Evolutionary conservation across 1,284 basidiomycete genomes (phyloP).

Genomic region (Coniferiporia sulphurascens): DNA sequence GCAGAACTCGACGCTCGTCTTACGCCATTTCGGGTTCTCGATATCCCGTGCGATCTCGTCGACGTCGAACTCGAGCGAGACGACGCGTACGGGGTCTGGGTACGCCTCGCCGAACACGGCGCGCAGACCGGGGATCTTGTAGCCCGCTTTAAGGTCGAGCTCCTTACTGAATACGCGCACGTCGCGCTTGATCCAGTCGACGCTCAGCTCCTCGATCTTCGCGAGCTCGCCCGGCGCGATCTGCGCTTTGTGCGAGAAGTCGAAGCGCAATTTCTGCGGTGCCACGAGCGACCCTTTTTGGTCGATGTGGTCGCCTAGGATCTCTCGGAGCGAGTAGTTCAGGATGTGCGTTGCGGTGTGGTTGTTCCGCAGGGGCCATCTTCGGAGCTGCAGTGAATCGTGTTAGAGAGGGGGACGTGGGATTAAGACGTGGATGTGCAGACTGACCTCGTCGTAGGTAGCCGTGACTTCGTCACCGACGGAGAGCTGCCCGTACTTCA

Average conservation of each 20-base stretch:
- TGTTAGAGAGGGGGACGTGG: not conserved
- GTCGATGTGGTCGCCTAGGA: conserved; percentile 95
- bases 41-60: conserved; percentile 85
- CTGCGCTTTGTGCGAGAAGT: conserved; percentile 94
- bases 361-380: conserved; percentile 95
- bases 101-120: conserved; percentile 99
- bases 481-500: conserved; percentile 72
- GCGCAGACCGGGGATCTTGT: conserved; percentile 87
- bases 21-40: conserved; percentile 85
- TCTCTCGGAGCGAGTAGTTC: conserved; percentile 89
- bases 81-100: conserved; percentile 95
- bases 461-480: conserved; percentile 69
- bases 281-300: conserved; percentile 98
- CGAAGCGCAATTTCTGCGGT: conserved; percentile 93
- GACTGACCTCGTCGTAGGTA: conserved; percentile 68
- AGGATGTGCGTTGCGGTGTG: conserved; percentile 99
- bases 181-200: conserved; percentile 88
- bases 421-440: not conserved
- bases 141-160: conserved; percentile 74
- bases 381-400: conserved; percentile 59
- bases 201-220: conserved; percentile 81
- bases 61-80: conserved; percentile 83
- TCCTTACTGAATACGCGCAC: conserved; percentile 89
- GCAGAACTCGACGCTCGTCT: conserved; percentile 94
- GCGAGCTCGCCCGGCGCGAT: conserved; percentile 71